These are phyloP conservation scores for Suillus paluster DNA, from an alignment of 768 basidiomycete genomes.

Conservation along the genomic window DNA sequence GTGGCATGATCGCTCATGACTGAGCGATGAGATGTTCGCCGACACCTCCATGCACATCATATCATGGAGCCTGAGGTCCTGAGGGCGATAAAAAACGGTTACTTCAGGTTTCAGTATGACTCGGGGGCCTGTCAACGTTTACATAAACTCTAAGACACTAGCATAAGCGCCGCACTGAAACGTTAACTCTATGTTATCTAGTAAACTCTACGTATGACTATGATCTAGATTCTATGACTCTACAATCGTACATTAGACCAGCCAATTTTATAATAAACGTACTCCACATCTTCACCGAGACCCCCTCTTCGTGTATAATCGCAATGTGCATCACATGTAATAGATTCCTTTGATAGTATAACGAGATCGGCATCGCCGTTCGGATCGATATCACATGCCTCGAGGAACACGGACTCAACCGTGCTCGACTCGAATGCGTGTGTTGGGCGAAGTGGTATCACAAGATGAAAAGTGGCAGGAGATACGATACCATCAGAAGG, in stretches of 20 bases:
- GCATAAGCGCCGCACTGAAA: too few species aligned
- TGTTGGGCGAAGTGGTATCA: slow-evolving; percentile 76
- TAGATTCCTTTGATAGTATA: slow-evolving; percentile 56
- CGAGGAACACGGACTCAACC: slow-evolving; percentile 59
- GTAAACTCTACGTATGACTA: neutral
- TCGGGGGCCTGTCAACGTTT: too few species aligned
- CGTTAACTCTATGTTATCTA: neutral
- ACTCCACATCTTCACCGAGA: slow-evolving; percentile 59
- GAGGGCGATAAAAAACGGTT: too few species aligned
- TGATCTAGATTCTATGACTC: neutral
- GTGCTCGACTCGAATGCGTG: slow-evolving; percentile 61
- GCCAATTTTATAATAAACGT: slow-evolving; percentile 72
- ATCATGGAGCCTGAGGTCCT: too few species aligned
- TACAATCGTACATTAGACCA: slow-evolving; percentile 47
- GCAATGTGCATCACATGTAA: slow-evolving; percentile 54
- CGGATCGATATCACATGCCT: slow-evolving; percentile 13
- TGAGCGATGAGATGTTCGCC: too few species aligned
- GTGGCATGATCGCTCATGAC: too few species aligned
- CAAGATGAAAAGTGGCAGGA: slow-evolving; percentile 60
- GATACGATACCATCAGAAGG: slow-evolving; percentile 11
- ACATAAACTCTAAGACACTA: too few species aligned
- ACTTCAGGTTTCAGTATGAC: too few species aligned
- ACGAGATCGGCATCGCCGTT: slow-evolving; percentile 38
- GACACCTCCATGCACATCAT: too few species aligned
- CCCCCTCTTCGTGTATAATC: slow-evolving; percentile 30